Percentiles rank a stretch among this genome's conserved stretches.
Conservation (phyloP, 768 basidiomycete species). For the Filobasidium floriforme region DNA sequence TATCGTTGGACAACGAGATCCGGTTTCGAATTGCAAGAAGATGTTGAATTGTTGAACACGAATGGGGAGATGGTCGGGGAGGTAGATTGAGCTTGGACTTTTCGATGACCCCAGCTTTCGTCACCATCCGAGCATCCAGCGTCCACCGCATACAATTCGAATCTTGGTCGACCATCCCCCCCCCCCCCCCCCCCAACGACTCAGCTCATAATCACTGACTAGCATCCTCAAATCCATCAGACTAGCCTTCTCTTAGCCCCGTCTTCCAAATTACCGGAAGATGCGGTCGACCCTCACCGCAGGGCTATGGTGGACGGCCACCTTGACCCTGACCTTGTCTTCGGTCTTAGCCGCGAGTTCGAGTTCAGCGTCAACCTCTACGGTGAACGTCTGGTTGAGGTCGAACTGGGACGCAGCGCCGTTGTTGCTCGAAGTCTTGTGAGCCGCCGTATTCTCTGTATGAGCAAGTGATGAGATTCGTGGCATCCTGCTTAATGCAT, state of each 20-base stretch:
- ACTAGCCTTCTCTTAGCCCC: no score
- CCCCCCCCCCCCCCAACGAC: neutral
- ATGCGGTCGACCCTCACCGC: no score
- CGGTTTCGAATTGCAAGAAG: no score
- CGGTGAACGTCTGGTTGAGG: conserved; percentile 56
- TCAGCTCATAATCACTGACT: no score
- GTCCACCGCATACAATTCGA: no score
- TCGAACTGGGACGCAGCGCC: conserved; percentile 64
- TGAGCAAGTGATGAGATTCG: no score
- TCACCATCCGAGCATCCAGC: neutral
- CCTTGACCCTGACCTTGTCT: conserved; percentile 13
- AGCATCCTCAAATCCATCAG: no score
- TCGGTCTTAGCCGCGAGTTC: conserved; percentile 31
- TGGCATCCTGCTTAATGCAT: neutral
- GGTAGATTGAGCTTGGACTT: neutral
- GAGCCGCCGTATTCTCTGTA: conserved; percentile 36
- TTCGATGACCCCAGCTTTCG: neutral
- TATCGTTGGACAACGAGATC: no score
- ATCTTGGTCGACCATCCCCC: neutral
- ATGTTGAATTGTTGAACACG: neutral
- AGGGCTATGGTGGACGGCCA: conserved; percentile 8
- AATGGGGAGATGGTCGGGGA: neutral
- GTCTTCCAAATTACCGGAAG: no score
- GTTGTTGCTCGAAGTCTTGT: conserved; percentile 61
- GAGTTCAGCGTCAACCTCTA: conserved; percentile 46